A percentile compares a stretch with the other conserved stretches of the same genome.
phyloP scores from a whole-genome alignment of 306 rosid species.

The Inga laurina region DNA sequence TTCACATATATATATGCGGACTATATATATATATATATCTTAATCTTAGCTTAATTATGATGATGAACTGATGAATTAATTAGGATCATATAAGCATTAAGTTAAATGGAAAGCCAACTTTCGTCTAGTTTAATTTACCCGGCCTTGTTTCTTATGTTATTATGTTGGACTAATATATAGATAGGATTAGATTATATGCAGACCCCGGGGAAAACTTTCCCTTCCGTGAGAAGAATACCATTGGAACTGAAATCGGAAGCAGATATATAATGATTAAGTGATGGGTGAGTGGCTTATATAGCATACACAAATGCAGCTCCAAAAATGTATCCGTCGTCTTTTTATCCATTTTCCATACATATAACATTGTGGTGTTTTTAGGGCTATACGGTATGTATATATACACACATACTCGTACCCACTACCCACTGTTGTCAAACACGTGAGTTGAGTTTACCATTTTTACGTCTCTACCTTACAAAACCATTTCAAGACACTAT shows the following conservation, averaged over 20 bases:
- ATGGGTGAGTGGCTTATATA: background rate
- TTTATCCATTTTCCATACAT: slow-evolving; percentile 2
- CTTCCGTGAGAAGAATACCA: background rate
- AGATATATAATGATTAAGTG: slow-evolving; percentile 8
- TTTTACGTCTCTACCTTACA: no score
- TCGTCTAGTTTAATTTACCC: background rate
- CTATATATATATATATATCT: background rate
- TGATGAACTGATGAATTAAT: background rate
- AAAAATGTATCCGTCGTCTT: background rate
- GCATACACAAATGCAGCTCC: background rate
- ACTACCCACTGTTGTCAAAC: no score
- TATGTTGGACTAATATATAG: background rate
- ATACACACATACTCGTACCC: no score
- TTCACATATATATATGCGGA: background rate
- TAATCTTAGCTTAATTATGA: background rate
- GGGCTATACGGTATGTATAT: background rate
- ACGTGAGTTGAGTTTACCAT: no score
- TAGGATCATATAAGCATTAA: background rate
- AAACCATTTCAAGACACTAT: no score
- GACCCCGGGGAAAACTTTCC: background rate
- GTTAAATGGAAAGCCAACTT: background rate
- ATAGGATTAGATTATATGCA: background rate
- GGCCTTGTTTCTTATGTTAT: background rate
- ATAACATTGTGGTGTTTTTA: slow-evolving; percentile 17
- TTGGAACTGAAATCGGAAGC: slow-evolving; percentile 6